Conservation (phyloP, 2,329 filamentous ascomycete genomes). For the Ramichloridium luteum region DNA sequence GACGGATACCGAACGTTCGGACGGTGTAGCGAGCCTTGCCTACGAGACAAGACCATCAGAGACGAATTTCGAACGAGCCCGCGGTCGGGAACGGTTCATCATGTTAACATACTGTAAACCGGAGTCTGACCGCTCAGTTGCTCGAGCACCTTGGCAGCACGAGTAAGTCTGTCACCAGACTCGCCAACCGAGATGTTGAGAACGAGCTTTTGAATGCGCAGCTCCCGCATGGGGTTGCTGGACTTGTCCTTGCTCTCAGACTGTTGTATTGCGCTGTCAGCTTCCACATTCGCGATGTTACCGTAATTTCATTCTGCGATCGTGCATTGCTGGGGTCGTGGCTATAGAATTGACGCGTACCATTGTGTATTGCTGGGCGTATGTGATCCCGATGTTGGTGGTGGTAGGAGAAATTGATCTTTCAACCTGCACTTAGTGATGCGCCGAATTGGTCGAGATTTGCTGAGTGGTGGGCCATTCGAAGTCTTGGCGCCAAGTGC, state of each 20-base stretch:
- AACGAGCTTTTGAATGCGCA: conserved; percentile 98
- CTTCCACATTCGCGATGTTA: too few species aligned
- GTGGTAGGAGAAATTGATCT: too few species aligned
- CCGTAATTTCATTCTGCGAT: too few species aligned
- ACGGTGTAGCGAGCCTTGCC: conserved; percentile 99
- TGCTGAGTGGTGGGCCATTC: conserved; percentile 1
- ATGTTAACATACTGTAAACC: conserved; percentile 83
- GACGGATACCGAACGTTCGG: conserved; percentile 99
- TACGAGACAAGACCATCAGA: conserved; percentile 28
- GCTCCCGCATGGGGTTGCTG: conserved; percentile 98
- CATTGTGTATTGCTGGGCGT: too few species aligned
- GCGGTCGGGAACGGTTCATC: too few species aligned
- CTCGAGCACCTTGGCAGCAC: conserved; percentile 99
- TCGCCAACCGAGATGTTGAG: conserved; percentile 99
- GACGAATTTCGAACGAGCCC: too few species aligned
- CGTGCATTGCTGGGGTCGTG: too few species aligned
- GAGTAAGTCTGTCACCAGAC: conserved; percentile 99
- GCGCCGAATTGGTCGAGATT: not conserved
- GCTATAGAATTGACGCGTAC: too few species aligned
- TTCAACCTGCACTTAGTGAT: not conserved
- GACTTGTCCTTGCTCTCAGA: conserved; percentile 51
- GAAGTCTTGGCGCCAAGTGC: not conserved
- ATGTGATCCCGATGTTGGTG: too few species aligned
- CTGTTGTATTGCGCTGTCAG: too few species aligned
- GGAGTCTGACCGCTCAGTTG: conserved; percentile 99